A percentile compares a stretch with the other conserved stretches of the same genome.
These are phyloP conservation scores for Cyberlindnera euphorbiae DNA, from an alignment of 805 yeast species.

Conservation along the genomic window DNA sequence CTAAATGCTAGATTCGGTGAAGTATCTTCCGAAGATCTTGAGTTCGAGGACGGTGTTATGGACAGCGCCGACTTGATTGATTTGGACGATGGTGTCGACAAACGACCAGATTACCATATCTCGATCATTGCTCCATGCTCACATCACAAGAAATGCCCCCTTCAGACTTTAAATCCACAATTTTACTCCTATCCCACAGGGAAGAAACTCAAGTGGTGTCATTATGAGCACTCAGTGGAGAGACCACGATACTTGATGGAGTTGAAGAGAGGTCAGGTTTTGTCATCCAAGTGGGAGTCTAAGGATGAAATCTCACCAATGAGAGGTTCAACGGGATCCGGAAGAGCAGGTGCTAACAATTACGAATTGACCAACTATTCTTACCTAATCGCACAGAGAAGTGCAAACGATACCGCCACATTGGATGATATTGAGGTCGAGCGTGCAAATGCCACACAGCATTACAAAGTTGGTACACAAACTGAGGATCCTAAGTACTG, in stretches of 20 bases:
- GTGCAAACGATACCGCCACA: slow-evolving; percentile 38
- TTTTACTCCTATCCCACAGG: slow-evolving; percentile 54
- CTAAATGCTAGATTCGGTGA: slow-evolving; percentile 39
- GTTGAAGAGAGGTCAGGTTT: slow-evolving; percentile 71
- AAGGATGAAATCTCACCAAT: slow-evolving; percentile 40
- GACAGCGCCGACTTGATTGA: slow-evolving; percentile 10
- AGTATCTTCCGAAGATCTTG: slow-evolving; percentile 38
- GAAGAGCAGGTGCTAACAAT: slow-evolving; percentile 68
- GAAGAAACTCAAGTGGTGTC: slow-evolving; percentile 65
- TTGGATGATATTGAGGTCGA: slow-evolving; percentile 37
- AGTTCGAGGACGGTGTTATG: slow-evolving; percentile 40
- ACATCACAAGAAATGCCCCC: slow-evolving; percentile 82
- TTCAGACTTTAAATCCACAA: slow-evolving; percentile 73
- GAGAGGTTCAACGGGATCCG: slow-evolving; percentile 53
- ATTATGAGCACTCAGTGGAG: slow-evolving; percentile 62
- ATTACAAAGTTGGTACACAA: slow-evolving; percentile 18
- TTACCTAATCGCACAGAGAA: slow-evolving; percentile 67
- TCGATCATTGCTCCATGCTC: slow-evolving; percentile 84
- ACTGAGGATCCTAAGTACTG: slow-evolving; percentile 34
- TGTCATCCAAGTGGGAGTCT: slow-evolving; percentile 69
- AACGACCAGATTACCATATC: slow-evolving; percentile 38
- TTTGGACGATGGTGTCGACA: background rate
- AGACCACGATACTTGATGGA: slow-evolving; percentile 82
- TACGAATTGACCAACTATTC: slow-evolving; percentile 69
- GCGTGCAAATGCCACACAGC: slow-evolving; percentile 29